A percentile compares a stretch with the other conserved stretches of the same genome.
Conservation (phyloP, 208 protist genomes). For the Acanthamoeba healyi region DNA sequence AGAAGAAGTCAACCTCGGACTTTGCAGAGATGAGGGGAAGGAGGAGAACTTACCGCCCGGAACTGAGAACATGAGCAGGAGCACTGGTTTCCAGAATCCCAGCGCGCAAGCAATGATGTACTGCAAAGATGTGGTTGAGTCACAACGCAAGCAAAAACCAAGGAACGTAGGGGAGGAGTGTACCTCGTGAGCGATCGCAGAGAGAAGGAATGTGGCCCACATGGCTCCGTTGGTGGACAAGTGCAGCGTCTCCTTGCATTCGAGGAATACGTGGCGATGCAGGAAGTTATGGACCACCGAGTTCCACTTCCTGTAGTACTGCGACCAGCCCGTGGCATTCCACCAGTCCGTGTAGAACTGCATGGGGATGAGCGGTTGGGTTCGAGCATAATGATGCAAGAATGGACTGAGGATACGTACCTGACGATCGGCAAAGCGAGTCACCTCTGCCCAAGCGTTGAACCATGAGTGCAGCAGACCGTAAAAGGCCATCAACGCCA, state of each 20-base stretch:
- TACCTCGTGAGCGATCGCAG: constrained; percentile 52
- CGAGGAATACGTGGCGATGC: constrained; percentile 19
- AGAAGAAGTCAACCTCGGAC: background rate
- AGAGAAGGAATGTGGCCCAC: constrained; percentile 60
- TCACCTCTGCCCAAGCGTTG: constrained; percentile 58
- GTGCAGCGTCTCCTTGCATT: constrained; percentile 46
- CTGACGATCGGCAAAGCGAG: constrained; percentile 74
- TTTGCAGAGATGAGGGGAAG: too few relatives aligned
- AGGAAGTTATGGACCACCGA: constrained; percentile 52
- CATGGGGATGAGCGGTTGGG: too few relatives aligned
- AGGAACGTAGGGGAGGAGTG: too few relatives aligned
- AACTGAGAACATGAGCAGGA: constrained; percentile 51
- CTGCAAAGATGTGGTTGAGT: too few relatives aligned
- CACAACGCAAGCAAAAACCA: too few relatives aligned
- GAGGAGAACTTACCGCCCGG: constrained; percentile 9
- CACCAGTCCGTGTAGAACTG: too few relatives aligned
- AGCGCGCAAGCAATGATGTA: constrained; percentile 42
- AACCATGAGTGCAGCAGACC: constrained; percentile 10
- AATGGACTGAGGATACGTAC: too few relatives aligned
- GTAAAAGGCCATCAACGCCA: constrained; percentile 53
- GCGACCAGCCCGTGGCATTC: constrained; percentile 17
- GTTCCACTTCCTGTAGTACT: constrained; percentile 74
- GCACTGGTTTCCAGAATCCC: constrained; percentile 15
- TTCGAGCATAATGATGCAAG: too few relatives aligned
- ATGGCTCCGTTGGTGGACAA: constrained; percentile 5